phyloP scores from a whole-genome alignment of 352 stramenopile species.

The Globisporangium alternatum region DNA sequence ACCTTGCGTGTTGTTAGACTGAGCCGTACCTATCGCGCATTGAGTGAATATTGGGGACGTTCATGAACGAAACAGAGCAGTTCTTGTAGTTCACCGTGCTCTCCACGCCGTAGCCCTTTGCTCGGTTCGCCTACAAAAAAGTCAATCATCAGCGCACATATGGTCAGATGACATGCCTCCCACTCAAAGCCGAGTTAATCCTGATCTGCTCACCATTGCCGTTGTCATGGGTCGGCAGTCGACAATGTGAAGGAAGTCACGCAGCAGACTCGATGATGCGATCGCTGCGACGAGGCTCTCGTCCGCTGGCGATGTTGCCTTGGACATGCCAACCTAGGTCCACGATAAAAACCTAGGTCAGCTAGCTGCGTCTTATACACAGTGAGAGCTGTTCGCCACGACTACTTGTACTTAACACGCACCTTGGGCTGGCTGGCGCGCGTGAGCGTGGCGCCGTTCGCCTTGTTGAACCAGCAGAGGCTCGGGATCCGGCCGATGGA shows the following conservation, averaged over 20 bases:
- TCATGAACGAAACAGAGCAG: slow-evolving; percentile 95
- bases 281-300: slow-evolving; percentile 71
- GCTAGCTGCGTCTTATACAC: neutral
- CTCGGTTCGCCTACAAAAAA: slow-evolving; percentile 51
- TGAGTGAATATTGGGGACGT: slow-evolving; percentile 99
- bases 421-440: slow-evolving; percentile 83
- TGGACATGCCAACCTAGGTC: slow-evolving; percentile 62
- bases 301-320: slow-evolving; percentile 67
- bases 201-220: slow-evolving; percentile 35
- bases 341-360: neutral
- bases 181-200: neutral
- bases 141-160: neutral
- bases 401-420: neutral
- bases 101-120: slow-evolving; percentile 95
- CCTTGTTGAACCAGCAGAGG: slow-evolving; percentile 69
- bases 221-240: slow-evolving; percentile 83
- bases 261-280: slow-evolving; percentile 54
- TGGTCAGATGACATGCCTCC: neutral
- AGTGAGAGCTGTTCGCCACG: neutral
- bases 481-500: slow-evolving; percentile 70
- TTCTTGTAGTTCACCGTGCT: slow-evolving; percentile 96
- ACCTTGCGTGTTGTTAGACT: neutral
- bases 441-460: slow-evolving; percentile 63
- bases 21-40: slow-evolving; percentile 93
- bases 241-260: slow-evolving; percentile 77